Evolutionary conservation across 2,329 filamentous ascomycete species (phyloP), one percentile per base, ranked within the genome.

Genomic region (Claviceps spartinae): DNA sequence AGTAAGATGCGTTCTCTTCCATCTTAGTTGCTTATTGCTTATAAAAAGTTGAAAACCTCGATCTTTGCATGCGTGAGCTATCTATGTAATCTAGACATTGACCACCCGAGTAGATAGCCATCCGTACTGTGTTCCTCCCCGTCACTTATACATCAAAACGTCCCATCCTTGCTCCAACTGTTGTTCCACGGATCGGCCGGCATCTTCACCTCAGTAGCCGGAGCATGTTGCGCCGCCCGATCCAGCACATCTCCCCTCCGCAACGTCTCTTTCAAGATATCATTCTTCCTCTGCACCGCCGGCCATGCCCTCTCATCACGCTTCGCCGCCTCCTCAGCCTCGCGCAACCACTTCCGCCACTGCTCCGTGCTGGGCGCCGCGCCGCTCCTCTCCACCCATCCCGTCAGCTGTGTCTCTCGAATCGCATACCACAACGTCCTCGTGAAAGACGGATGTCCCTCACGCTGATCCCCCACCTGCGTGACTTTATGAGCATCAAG

Each of bases 341-440:
- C 69, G 4, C 59, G 58, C 5, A 82, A 66, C 79, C 79, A 82
- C 51, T 63, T 55, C 46, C 69, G 67, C 78, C 79, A 82, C 53
- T 74, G 67, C 0, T 65, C 59, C 0, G 78, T 80, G 11, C 62
- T 62, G 0, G 79, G 78, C 0, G 77, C 75, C 0, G 75, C 73
- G 13, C 75, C 72, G 48, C 70, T 73, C 42, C 70, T 67, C 52
- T 66, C 65, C 2, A 78, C 73, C 79, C 79, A 83, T 3, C 71
- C 72, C 0, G 68, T 75, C 24, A 66, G 65, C 58, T 69, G 62
- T 0, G 78, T 80, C 58, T 77, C 75, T 13, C 73, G 69, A 47
- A 82, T 78, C 2, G 76, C 77, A 56, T 72, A 78, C 78, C 78
- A 82, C 52, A 82, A 63, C 1, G 75, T 79, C 16, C 74, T 64